Conservation (phyloP, 805 yeast genomes). For the Lachancea waltii region DNA sequence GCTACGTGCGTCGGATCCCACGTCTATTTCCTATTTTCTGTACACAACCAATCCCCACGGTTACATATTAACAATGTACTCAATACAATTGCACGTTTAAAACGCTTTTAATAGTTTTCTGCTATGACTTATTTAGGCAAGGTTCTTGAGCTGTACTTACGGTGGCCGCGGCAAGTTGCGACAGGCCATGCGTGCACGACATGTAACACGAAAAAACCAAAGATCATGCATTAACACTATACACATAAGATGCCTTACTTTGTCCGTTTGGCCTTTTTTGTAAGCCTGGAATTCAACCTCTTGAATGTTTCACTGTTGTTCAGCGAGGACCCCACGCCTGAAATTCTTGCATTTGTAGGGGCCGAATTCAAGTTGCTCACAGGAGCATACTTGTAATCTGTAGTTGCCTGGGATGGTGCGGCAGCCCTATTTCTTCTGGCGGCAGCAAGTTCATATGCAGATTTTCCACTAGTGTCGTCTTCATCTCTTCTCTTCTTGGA, state of each 20-base stretch:
- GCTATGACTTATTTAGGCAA: neutral
- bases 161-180: too few relatives aligned
- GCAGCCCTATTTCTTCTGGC: constrained; percentile 91
- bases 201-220: too few relatives aligned
- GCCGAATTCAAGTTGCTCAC: constrained; percentile 47
- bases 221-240: neutral
- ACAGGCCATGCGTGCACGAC: too few relatives aligned
- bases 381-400: constrained; percentile 89
- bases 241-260: constrained; percentile 4
- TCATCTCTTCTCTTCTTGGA: constrained; percentile 21
- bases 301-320: constrained; percentile 74
- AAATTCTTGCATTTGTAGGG: constrained; percentile 34
- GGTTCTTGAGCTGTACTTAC: too few relatives aligned
- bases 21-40: neutral
- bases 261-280: constrained; percentile 21
- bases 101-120: neutral
- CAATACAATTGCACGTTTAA: neutral
- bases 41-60: constrained; percentile 1
- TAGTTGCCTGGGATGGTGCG: constrained; percentile 84
- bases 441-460: constrained; percentile 80
- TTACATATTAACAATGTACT: neutral
- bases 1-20: constrained; percentile 1
- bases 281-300: constrained; percentile 50
- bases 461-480: constrained; percentile 21
- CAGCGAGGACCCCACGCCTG: constrained; percentile 47